A percentile compares a stretch with the other conserved stretches of the same genome.
Conservation (phyloP, 225 moss, liverwort and hornwort species). For the Physcomitrellopsis africana region DNA sequence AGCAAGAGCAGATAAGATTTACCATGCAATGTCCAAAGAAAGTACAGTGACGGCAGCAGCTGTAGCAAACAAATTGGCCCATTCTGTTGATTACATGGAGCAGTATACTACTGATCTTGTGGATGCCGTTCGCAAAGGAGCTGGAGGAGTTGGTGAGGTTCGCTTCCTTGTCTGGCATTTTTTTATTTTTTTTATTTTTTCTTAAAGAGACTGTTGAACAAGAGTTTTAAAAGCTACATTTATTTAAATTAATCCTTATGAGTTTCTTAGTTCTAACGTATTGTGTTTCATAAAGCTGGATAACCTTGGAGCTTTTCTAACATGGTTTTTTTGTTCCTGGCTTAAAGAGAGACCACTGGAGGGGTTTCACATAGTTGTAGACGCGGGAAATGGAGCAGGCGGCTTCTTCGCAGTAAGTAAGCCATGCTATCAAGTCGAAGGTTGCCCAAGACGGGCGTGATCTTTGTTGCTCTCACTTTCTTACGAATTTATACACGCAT, state of each 20-base stretch:
- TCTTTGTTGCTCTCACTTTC: constrained; percentile 5
- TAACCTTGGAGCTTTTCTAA: constrained; percentile 12
- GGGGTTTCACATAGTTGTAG: constrained; percentile 93
- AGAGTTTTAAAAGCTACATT: neutral
- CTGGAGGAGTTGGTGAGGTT: constrained; percentile 74
- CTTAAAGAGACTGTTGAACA: neutral
- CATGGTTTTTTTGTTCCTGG: neutral
- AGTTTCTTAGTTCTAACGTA: constrained; percentile 9
- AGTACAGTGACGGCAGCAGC: constrained; percentile 43
- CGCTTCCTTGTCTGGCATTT: neutral
- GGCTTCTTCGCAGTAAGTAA: constrained; percentile 91
- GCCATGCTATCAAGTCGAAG: neutral
- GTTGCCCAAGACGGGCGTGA: constrained; percentile 7
- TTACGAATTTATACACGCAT: neutral
- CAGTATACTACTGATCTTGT: constrained; percentile 92
- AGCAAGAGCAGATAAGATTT: constrained; percentile 75
- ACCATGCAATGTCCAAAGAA: constrained; percentile 59
- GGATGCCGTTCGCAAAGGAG: constrained; percentile 88
- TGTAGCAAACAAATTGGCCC: constrained; percentile 50
- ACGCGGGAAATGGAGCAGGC: constrained; percentile 97
- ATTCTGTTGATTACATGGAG: constrained; percentile 82
- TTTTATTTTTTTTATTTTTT: neutral
- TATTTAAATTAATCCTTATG: neutral
- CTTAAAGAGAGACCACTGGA: constrained; percentile 81
- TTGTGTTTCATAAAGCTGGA: neutral